phyloP scores from a whole-genome alignment of 331 rosid genomes.

The Quercus phellos region DNA sequence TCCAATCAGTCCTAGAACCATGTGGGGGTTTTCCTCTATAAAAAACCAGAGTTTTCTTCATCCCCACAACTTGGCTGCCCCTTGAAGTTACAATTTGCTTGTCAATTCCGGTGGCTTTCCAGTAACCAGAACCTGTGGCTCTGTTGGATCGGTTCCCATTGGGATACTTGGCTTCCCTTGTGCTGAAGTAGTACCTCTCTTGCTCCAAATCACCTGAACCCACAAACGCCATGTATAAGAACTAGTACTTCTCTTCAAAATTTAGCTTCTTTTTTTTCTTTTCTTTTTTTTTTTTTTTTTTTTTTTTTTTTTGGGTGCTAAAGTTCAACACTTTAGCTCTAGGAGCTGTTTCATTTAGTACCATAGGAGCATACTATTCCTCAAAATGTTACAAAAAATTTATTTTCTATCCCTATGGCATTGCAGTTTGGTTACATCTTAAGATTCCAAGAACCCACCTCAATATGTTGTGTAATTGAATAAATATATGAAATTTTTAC shows the following conservation, averaged over 20 bases:
- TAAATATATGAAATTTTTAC: background rate
- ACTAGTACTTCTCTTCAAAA: background rate
- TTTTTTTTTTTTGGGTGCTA: background rate
- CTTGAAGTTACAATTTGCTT: conserved; percentile 30
- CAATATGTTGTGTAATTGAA: background rate
- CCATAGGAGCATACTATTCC: background rate
- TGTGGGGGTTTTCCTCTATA: conserved; percentile 86
- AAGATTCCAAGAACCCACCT: background rate
- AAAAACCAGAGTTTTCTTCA: conserved; percentile 94
- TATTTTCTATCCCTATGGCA: background rate
- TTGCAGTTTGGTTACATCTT: background rate
- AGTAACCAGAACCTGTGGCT: conserved; percentile 53
- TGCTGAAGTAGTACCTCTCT: conserved; percentile 63
- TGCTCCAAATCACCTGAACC: conserved; percentile 42
- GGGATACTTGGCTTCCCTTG: conserved; percentile 46
- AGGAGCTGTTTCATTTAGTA: background rate
- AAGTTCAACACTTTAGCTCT: background rate
- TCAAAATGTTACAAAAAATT: background rate
- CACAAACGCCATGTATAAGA: conserved; percentile 1
- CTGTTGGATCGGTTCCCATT: conserved; percentile 53
- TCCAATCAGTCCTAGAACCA: conserved; percentile 91
- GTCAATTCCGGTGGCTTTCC: conserved; percentile 65
- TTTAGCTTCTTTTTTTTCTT: too few species aligned
- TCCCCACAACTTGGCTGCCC: conserved; percentile 46
- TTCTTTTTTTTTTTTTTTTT: too few species aligned